Base-by-base conservation (phyloP, 345 rosid species). In the Hibiscus mutabilis region DNA sequence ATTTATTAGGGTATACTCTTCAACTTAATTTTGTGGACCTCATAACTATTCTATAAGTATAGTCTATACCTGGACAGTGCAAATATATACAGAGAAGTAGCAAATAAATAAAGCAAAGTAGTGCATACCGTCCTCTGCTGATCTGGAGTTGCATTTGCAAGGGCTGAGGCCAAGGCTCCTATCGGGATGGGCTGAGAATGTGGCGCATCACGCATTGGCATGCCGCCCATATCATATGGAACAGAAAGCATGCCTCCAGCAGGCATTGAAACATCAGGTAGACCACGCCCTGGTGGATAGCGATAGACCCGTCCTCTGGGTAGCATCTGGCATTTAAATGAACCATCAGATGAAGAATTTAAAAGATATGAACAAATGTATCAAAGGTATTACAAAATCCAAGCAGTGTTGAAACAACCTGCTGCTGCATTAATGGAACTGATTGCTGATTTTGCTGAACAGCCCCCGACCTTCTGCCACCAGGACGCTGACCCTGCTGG, bases 131-230 rank as follows among this genome's bases (percentile, higher is more conserved):
- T 91, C 70, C 97, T 87, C 87, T 91, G 98, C 76, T 88, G 90
- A 44, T 91, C 97, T 18, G 96, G 91, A 66, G 81, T 51, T 44
- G 98, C 87, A 85, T 94, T 89, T 49, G 98, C 98, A 61, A 94
- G 97, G 4, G 89, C 85, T 73, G 89, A 70, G 70, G 96, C 91
- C 85, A 94, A 73, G 75, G 97, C 95, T 61, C 89, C 91, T 40
- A 94, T 86, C 0, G 97, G 97, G 72, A 93, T 67, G 53, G 89
- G 73, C 69, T 86, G 98, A 74, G 92, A 80, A 64, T 76, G 65
- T 16, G 82, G 11, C 9, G 83, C 82, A 67, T 87, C 92, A 60
- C 89, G 84, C 76, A 83, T 60, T 27, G 87, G 83, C 75, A 84
- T 83, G 74, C 86, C 83, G 3, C 84, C 87, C 86, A 86, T 84